Base-by-base conservation (phyloP, 345 rosid species). In the Populus tremula region DNA sequence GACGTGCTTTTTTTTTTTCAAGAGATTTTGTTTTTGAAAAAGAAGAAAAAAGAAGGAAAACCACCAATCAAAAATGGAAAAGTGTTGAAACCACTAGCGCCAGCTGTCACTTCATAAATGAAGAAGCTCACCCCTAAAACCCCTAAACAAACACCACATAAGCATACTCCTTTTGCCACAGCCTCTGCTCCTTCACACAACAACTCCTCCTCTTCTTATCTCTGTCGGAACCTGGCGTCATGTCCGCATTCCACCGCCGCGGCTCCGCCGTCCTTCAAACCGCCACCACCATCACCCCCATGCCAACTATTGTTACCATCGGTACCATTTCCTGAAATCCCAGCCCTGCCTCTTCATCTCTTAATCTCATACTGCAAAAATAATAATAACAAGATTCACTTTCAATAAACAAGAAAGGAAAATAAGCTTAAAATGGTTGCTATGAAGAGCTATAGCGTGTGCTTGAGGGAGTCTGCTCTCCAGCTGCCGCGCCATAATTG, bases 361-460 rank as follows among this genome's bases (percentile, higher is more conserved):
- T 27, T 13, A 8, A 6, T 70, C n/a, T 35, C 9, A 29, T 11
- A 68, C 2, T 35, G 47, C 23, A 4, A 4, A 25, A 39, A 23
- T 38, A 18, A 43, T n/a, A 20, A 69, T 0, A 6, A 69, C n/a
- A 39, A 3, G 18, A 67, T 14, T 38, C 53, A 21, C 27, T 38
- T 43, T 39, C 53, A 23, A 23, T 38, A 43, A 8, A 4, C n/a
- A 35, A 38, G 5, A 38, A 2, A n/a, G 13, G 23, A 16, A 45
- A 21, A 17, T 11, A 18, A 65, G 36, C 41, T 36, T 67, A 1
- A 49, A 81, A 47, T 89, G 94, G 84, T 78, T 59, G 74, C 82
- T 65, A 81, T 90, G 83, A 86, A 78, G 82, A 41, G 85, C 77
- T 82, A 36, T 76, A 71, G 87, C 67, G 27, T 83, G 76, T 83